Evolutionary conservation across 2,329 filamentous ascomycete genomes (phyloP).

Genomic region (Hirsutella rhossiliensis): DNA sequence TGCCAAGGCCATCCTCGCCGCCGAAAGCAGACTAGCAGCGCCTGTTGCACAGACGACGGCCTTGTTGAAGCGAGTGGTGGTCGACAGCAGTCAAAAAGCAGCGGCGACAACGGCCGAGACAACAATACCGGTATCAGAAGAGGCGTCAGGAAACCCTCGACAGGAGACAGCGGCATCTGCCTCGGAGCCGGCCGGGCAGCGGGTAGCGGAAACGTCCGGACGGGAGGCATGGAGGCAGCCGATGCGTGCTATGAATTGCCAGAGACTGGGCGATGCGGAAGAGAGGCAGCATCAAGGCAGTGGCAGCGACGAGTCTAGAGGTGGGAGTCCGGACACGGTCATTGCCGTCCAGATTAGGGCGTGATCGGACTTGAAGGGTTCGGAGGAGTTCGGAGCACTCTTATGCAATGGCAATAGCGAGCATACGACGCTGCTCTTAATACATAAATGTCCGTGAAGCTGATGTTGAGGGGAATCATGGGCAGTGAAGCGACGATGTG

Average conservation of each 20-base stretch:
- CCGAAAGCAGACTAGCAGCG: constrained; percentile 24
- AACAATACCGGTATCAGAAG: background rate
- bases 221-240: constrained; percentile 1
- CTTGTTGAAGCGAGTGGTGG: constrained; percentile 22
- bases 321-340: constrained; percentile 7
- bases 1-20: constrained; percentile 23
- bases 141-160: too few relatives aligned
- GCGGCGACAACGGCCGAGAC: background rate
- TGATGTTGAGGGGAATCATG: too few relatives aligned
- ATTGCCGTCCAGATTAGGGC: constrained; percentile 3
- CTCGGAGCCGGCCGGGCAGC: too few relatives aligned
- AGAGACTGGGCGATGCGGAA: background rate
- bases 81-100: constrained; percentile 7
- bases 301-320: constrained; percentile 1
- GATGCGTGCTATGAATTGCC: constrained; percentile 3
- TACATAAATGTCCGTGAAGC: too few relatives aligned
- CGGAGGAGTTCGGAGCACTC: background rate
- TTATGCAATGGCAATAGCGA: background rate
- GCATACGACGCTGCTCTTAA: background rate
- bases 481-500: too few relatives aligned
- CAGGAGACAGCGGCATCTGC: too few relatives aligned
- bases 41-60: constrained; percentile 12
- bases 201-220: too few relatives aligned
- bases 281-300: background rate
- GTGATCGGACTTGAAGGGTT: background rate